Conservation (phyloP, 768 basidiomycete genomes). For the Psilocybe azurescens region DNA sequence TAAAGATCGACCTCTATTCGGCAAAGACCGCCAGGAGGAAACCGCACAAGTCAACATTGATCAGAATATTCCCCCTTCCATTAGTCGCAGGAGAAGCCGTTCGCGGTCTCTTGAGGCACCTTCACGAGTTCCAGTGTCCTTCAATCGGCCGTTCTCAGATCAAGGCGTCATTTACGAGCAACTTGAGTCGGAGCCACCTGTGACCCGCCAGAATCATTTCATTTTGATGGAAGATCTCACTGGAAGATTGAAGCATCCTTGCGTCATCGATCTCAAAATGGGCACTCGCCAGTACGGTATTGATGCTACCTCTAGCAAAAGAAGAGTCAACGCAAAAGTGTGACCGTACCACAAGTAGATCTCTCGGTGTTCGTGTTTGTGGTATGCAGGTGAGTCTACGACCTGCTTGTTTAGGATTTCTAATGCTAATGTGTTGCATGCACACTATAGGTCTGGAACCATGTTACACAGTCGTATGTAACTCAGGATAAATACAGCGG, state of each 20-base stretch:
- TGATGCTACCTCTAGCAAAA: conserved; percentile 92
- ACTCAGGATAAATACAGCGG: conserved; percentile 98
- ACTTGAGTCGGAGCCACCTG: conserved; percentile 41
- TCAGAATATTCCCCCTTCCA: conserved; percentile 31
- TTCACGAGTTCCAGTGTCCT: conserved; percentile 29
- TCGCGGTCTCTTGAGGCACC: conserved; percentile 46
- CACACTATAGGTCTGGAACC: conserved; percentile 85
- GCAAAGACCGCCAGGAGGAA: conserved; percentile 5
- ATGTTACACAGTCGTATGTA: conserved; percentile 78
- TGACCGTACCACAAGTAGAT: conserved; percentile 91
- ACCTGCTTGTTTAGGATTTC: conserved; percentile 13
- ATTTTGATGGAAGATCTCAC: conserved; percentile 99
- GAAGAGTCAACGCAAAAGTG: conserved; percentile 99
- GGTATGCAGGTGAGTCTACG: conserved; percentile 91
- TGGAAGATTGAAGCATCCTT: conserved; percentile 87
- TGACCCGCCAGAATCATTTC: conserved; percentile 94
- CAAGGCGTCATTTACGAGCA: conserved; percentile 40
- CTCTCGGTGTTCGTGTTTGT: conserved; percentile 91
- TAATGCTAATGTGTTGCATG: conserved; percentile 13
- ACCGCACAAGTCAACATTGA: not conserved
- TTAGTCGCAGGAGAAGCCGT: conserved; percentile 49
- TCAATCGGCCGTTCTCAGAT: conserved; percentile 31
- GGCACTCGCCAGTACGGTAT: conserved; percentile 99
- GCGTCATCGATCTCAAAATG: conserved; percentile 99
- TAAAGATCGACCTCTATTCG: conserved; percentile 11